phyloP scores from a whole-genome alignment of 1,139 yeast species.

The Diutina mesorugosa region DNA sequence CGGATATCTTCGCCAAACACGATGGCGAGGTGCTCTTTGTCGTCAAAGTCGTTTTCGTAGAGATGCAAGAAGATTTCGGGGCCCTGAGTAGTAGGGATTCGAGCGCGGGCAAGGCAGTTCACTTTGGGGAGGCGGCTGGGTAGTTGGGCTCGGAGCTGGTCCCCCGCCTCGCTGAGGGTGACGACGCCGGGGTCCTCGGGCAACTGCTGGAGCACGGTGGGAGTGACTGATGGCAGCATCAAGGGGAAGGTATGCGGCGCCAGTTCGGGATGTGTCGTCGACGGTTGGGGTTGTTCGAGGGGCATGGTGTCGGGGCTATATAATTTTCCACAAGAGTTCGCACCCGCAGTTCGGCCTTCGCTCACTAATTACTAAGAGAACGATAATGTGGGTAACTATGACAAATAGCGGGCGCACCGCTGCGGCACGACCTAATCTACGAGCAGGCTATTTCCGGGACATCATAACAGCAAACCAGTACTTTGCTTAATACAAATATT shows the following conservation, averaged over 20 bases:
- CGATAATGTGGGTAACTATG: not conserved
- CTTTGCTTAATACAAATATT: too few relatives aligned
- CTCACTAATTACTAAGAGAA: not conserved
- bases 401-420: not conserved
- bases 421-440: too few relatives aligned
- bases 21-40: constrained; percentile 92
- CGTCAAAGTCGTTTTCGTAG: constrained; percentile 74
- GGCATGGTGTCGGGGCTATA: not conserved
- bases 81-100: constrained; percentile 88
- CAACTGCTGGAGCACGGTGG: not conserved
- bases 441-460: too few relatives aligned
- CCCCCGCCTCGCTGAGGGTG: not conserved
- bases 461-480: too few relatives aligned
- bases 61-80: constrained; percentile 88
- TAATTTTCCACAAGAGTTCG: not conserved
- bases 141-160: not conserved
- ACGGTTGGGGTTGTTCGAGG: not conserved
- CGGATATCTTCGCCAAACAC: constrained; percentile 91
- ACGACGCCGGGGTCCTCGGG: not conserved
- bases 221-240: not conserved
- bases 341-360: not conserved
- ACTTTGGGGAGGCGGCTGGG: constrained; percentile 44
- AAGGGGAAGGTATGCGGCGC: not conserved
- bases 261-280: not conserved
- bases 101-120: constrained; percentile 82